A percentile compares a stretch with the other conserved stretches of the same genome.
Conservation (phyloP, 345 rosid genomes). For the Psidium guajava region DNA sequence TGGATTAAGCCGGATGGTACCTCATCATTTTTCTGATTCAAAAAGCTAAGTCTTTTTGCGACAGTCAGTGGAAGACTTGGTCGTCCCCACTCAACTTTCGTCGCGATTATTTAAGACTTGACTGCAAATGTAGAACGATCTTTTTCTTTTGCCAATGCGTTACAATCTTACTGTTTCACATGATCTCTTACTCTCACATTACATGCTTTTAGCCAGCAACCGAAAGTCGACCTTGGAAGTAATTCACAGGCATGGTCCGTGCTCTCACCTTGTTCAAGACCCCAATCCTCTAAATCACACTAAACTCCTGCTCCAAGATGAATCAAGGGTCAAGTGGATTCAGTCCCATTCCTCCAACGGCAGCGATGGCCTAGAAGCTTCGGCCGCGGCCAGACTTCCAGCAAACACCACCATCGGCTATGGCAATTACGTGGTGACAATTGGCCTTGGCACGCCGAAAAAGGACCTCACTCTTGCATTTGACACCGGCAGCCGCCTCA, state of each 20-base stretch:
- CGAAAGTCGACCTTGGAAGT: not conserved
- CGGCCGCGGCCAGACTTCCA: not conserved
- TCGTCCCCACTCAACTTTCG: not conserved
- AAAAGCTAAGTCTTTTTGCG: not conserved
- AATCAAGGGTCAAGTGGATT: not conserved
- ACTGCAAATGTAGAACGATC: not conserved
- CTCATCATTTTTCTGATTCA: not conserved
- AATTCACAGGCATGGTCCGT: not conserved
- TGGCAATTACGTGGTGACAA: constrained; percentile 1
- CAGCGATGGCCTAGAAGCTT: not conserved
- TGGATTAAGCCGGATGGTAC: too few species aligned
- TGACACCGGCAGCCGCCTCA: constrained; percentile 16
- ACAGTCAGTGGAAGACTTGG: not conserved
- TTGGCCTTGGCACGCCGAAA: constrained; percentile 10
- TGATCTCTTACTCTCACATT: not conserved
- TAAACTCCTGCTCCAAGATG: not conserved
- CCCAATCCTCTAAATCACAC: not conserved
- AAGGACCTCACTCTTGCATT: constrained; percentile 2
- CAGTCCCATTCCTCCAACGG: not conserved
- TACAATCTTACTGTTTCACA: not conserved
- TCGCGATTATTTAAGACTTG: not conserved
- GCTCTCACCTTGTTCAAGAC: not conserved
- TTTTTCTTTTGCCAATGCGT: too few species aligned
- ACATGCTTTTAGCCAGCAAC: not conserved
- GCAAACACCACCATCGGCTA: not conserved